These are phyloP conservation scores for Leccinum subgranulosum DNA, from an alignment of 768 basidiomycete species.

Conservation along the genomic window DNA sequence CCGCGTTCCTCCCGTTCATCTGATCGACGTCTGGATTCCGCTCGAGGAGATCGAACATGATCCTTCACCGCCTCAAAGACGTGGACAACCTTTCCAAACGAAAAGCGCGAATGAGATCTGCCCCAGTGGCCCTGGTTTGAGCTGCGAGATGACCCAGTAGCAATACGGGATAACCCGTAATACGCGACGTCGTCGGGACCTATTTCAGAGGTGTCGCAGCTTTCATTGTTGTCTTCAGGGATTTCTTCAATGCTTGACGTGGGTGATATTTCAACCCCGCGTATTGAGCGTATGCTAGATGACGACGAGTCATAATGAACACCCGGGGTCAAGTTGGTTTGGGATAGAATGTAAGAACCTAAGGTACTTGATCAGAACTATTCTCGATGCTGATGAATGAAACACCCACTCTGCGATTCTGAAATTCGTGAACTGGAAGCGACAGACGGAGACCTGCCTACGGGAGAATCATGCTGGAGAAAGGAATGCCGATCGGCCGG, in stretches of 20 bases:
- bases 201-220: slow-evolving; percentile 5
- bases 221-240: slow-evolving; percentile 31
- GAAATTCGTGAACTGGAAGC: slow-evolving; percentile 9
- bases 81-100: slow-evolving; percentile 50
- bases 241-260: slow-evolving; percentile 42
- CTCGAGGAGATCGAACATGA: slow-evolving; percentile 43
- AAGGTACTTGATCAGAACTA: background rate
- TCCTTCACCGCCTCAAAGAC: slow-evolving; percentile 43
- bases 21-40: slow-evolving; percentile 2
- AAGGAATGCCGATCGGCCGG: background rate
- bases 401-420: slow-evolving; percentile 10
- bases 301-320: slow-evolving; percentile 5
- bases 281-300: slow-evolving; percentile 8
- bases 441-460: slow-evolving; percentile 7
- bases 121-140: slow-evolving; percentile 29
- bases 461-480: background rate
- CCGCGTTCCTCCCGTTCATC: slow-evolving; percentile 24
- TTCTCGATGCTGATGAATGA: background rate
- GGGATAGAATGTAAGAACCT: slow-evolving; percentile 11
- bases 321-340: slow-evolving; percentile 1
- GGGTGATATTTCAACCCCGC: slow-evolving; percentile 30
- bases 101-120: slow-evolving; percentile 46
- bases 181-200: slow-evolving; percentile 5
- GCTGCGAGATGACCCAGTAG: slow-evolving; percentile 12
- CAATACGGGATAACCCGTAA: slow-evolving; percentile 15